phyloP scores from a whole-genome alignment of 345 rosid genomes.

The Eucalyptus polyanthemos region DNA sequence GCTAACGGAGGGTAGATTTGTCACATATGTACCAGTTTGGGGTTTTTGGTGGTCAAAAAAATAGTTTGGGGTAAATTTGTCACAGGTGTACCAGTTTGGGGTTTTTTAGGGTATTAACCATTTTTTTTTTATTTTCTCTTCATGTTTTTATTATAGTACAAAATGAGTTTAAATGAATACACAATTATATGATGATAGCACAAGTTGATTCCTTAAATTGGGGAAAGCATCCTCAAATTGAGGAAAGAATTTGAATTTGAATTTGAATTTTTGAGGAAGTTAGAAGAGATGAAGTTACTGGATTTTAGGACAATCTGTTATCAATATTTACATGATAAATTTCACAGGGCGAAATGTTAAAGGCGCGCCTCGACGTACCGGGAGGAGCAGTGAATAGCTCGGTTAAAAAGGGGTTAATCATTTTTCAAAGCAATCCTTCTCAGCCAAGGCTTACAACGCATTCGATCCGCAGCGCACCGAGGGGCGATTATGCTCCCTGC shows the following conservation, averaged over 20 bases:
- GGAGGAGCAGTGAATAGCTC: not conserved
- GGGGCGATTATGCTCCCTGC: not conserved
- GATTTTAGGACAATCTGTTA: not conserved
- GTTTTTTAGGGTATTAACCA: too few relatives aligned
- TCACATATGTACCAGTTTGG: too few relatives aligned
- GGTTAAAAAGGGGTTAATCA: not conserved
- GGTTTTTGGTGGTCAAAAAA: too few relatives aligned
- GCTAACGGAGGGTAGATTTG: too few relatives aligned
- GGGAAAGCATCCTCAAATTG: not conserved
- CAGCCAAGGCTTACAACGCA: not conserved
- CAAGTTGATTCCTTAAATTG: not conserved
- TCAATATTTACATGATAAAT: not conserved
- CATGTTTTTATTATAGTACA: not conserved
- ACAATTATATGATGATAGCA: not conserved
- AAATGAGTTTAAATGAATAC: not conserved
- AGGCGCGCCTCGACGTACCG: rapidly evolving
- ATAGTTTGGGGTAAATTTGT: too few relatives aligned
- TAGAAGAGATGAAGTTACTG: not conserved
- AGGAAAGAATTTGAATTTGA: not conserved
- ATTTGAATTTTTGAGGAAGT: not conserved
- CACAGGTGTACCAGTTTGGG: too few relatives aligned
- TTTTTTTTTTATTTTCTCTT: too few relatives aligned
- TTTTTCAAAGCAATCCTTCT: not conserved
- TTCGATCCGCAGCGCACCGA: not conserved
- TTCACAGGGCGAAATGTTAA: not conserved